Base-by-base conservation (phyloP, 2,329 filamentous ascomycete species). In the Colletotrichum abscissum region DNA sequence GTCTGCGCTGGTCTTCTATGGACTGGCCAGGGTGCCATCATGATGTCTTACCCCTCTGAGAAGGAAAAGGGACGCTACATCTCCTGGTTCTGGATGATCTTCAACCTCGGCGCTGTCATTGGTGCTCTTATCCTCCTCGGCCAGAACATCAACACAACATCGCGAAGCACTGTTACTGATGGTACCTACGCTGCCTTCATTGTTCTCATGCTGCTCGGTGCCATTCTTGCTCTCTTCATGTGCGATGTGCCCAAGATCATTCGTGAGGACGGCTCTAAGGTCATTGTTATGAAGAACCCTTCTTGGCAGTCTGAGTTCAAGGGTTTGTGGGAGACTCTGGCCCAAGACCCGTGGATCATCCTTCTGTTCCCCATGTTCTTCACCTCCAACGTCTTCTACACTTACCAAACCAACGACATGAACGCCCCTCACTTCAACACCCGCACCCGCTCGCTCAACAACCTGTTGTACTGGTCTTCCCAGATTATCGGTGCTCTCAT, bases 1-100 rank as follows among this genome's bases (percentile, higher is more conserved):
- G 85, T 94, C 70, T 95, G 93, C 79, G 94, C 94, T 59, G 94
- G 93, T 79, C 87, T 96, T 52, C 87, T 97, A 49, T 97, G 94
- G 94, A 92, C 92, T 42, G 94, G 93, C 1, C 94, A 96, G 83
- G 94, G 94, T 73, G 92, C 93, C 72, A 94, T 96, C 79, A 95
- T 96, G 92, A 96, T 97, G 91, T 92, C 93, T 54, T 98, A 98
- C 81, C 95, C 95, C 1, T 87, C 89, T 24, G 95, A 98, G 84
- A 83, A 90, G 42, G 90, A 91, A 76, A 98, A 98, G 87, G 95
- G 95, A 57, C 92, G 92, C 73, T 98, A 95, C 82, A 97, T 98
- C 81, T 93, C 93, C 74, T 92, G 91, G 86, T 98, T 98, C 85
- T 98, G 95, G 95, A 92, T 95, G 81, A 97, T 98, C 79, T 98